Conservation (phyloP, 1,284 basidiomycete genomes). For the Malassezia equina region DNA sequence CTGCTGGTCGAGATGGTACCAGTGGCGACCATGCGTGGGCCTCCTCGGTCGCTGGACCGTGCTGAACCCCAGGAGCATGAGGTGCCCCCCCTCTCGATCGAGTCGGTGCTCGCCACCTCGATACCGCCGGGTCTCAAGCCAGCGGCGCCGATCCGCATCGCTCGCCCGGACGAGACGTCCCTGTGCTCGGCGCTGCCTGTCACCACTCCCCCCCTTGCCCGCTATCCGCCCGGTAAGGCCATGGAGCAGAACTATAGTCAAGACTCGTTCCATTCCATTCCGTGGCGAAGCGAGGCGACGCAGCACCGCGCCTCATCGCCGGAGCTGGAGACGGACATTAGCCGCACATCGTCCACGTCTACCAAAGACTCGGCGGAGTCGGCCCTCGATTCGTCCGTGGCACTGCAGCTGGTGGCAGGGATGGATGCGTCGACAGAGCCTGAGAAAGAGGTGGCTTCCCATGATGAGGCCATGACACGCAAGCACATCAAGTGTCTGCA, state of each 20-base stretch:
- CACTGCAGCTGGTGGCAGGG: slow-evolving; percentile 16
- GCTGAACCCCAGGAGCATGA: background rate
- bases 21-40: background rate
- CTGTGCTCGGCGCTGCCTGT: background rate
- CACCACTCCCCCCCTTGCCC: background rate
- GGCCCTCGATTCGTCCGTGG: slow-evolving; percentile 20
- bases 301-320: slow-evolving; percentile 8
- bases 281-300: background rate
- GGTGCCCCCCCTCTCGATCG: background rate
- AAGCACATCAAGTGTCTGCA: slow-evolving; percentile 5
- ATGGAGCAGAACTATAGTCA: background rate
- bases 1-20: too few species aligned
- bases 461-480: background rate
- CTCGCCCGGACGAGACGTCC: background rate
- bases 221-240: background rate
- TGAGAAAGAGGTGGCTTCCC: background rate
- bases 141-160: background rate
- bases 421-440: slow-evolving; percentile 1
- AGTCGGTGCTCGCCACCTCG: background rate
- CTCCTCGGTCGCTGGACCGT: background rate
- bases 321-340: slow-evolving; percentile 33
- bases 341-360: slow-evolving; percentile 37
- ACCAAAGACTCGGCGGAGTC: slow-evolving; percentile 25
- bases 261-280: background rate
- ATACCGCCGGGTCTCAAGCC: background rate